These are phyloP conservation scores for Lodderomyces metapsilosis DNA, from an alignment of 1,139 yeast genomes.

Conservation along the genomic window DNA sequence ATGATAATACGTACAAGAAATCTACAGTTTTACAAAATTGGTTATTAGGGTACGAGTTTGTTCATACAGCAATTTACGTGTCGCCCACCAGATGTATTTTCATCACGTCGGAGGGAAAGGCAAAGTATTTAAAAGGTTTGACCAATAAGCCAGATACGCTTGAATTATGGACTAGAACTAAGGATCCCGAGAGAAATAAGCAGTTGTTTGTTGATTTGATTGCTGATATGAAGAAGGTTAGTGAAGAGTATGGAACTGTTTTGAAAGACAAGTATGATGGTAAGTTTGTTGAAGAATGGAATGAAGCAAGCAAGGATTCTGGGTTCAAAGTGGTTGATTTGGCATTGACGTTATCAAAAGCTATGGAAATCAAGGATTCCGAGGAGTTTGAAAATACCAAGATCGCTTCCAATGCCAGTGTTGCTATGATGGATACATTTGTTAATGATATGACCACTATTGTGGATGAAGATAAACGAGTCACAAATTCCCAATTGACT, in stretches of 20 bases:
- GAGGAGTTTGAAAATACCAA: constrained; percentile 67
- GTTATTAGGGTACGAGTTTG: constrained; percentile 93
- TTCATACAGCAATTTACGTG: constrained; percentile 77
- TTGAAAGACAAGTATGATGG: constrained; percentile 79
- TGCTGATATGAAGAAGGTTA: constrained; percentile 41
- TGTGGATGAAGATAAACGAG: constrained; percentile 81
- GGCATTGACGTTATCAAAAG: constrained; percentile 49
- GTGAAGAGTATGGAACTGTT: constrained; percentile 60
- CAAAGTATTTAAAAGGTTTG: constrained; percentile 68
- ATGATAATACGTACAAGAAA: constrained; percentile 87
- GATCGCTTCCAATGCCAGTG: constrained; percentile 75
- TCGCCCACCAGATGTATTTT: constrained; percentile 61
- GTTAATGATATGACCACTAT: constrained; percentile 86
- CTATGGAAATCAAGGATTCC: constrained; percentile 76
- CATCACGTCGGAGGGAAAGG: constrained; percentile 84
- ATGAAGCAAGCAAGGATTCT: constrained; percentile 48
- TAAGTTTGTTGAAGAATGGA: constrained; percentile 80
- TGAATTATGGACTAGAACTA: constrained; percentile 74
- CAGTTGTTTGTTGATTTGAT: constrained; percentile 62
- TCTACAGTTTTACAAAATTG: constrained; percentile 87
- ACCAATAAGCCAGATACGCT: constrained; percentile 45
- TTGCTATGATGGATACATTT: constrained; percentile 78
- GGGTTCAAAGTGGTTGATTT: constrained; percentile 52
- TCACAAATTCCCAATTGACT: constrained; percentile 70
- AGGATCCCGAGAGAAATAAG: constrained; percentile 76